Evolutionary conservation across 148 eudicot species (phyloP).

Genomic region (Fagopyrum esculentum): DNA sequence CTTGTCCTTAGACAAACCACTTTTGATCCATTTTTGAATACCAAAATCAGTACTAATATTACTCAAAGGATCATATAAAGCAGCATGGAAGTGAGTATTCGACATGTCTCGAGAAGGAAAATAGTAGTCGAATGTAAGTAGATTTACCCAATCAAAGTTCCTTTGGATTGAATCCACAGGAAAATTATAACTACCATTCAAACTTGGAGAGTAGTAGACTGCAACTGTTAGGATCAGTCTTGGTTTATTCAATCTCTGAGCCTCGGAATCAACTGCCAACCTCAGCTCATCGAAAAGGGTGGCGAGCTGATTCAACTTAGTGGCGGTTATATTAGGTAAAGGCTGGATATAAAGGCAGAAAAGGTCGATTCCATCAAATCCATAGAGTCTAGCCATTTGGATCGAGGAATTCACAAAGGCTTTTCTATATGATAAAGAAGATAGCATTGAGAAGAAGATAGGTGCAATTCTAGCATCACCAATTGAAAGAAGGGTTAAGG

Average conservation of each 20-base stretch:
- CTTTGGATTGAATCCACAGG: neutral
- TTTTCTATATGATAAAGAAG: neutral
- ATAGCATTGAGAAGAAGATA: conserved; percentile 1
- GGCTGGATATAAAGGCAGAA: neutral
- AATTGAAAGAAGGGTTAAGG: neutral
- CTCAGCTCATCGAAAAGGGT: neutral
- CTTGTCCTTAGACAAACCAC: conserved; percentile 29
- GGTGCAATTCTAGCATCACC: conserved; percentile 1
- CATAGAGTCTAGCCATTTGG: conserved; percentile 2
- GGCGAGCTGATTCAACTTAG: neutral
- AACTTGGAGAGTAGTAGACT: neutral
- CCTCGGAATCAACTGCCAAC: neutral
- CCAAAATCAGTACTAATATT: conserved; percentile 27
- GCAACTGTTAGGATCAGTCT: neutral
- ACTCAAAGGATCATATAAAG: conserved; percentile 36
- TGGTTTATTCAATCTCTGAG: neutral
- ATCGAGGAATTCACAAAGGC: conserved; percentile 4
- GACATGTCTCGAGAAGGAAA: neutral
- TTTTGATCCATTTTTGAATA: conserved; percentile 28
- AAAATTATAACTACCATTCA: neutral
- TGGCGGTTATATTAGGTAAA: neutral
- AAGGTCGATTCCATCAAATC: neutral
- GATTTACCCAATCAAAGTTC: neutral
- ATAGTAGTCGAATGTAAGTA: neutral
- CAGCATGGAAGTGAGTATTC: conserved; percentile 29